Evolutionary conservation across 164 flowering plant genomes (phyloP), one percentile per base, ranked within the genome.

Genomic region (Sextonia rubra): DNA sequence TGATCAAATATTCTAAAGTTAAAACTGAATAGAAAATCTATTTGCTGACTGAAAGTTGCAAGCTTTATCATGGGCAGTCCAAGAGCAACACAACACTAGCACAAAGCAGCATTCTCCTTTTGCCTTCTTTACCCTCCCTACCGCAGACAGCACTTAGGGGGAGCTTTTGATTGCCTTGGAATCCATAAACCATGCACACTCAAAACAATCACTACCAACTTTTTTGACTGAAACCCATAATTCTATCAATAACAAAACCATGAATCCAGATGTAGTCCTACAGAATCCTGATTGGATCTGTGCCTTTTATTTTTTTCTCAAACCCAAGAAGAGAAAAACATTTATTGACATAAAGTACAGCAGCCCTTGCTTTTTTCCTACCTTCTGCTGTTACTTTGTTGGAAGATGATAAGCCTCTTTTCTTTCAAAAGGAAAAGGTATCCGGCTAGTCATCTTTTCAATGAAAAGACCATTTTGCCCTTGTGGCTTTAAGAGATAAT

Each of bases 181-280:
- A 73, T 55, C 76, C 66, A 69, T 72, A 73, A 78, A 71, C 73
- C 72, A 66, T 47, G 69, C 68, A 71, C 69, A 69, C 73, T 79
- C 77, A 76, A 65, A 64, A 56, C 73, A 64, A 78, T 74, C 75
- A 73, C 67, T 69, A 25, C 44, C n/a, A 44, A 23, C 71, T 61
- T 73, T 74, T 71, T 74, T 77, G 80, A 77, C 74, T 70, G 60
- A 70, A 69, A 63, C 72, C 67, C 77, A 68, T 24, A 65, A 70
- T 65, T 70, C 44, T 64, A 5, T 25, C 15, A 72, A 56, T 70
- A 61, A 70, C 66, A 75, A 9, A 75, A 30, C 63, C 49, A 22
- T 63, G 37, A 68, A 71, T 64, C 75, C 60, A 63, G 47, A 37
- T 60, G 66, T 69, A 49, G 23, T 47, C 37, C 48, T 37, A 64